Conservation (phyloP, 257 asterid species). For the Verbascum thapsus region DNA sequence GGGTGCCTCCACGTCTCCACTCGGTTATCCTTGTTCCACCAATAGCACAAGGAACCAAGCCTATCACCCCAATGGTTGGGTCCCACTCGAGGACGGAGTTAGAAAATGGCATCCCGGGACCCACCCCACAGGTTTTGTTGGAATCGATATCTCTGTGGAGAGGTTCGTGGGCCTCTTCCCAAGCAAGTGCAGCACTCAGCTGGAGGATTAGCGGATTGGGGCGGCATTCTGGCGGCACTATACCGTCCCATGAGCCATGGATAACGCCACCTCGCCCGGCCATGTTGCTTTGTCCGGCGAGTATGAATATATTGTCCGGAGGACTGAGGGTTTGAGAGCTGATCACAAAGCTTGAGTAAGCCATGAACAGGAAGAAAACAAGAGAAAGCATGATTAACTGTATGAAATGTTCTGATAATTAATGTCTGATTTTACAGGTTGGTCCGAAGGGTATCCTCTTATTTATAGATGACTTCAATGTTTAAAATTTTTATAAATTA, state of each 20-base stretch:
- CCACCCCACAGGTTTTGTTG: constrained; percentile 45
- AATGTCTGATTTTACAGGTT: too few relatives aligned
- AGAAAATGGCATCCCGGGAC: constrained; percentile 75
- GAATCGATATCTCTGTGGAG: constrained; percentile 60
- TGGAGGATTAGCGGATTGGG: constrained; percentile 40
- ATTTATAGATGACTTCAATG: too few relatives aligned
- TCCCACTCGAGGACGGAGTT: constrained; percentile 36
- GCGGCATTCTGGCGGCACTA: constrained; percentile 36
- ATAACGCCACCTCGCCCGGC: constrained; percentile 55
- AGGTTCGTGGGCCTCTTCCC: constrained; percentile 61
- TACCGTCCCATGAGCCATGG: constrained; percentile 46
- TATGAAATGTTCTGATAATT: too few relatives aligned
- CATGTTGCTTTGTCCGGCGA: constrained; percentile 78
- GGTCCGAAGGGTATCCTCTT: too few relatives aligned
- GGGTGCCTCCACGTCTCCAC: constrained; percentile 40
- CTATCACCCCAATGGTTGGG: constrained; percentile 43
- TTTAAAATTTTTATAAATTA: too few relatives aligned
- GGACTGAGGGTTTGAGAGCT: neutral
- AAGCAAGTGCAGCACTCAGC: constrained; percentile 27
- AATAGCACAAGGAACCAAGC: constrained; percentile 62
- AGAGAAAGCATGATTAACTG: constrained; percentile 45
- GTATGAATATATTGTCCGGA: constrained; percentile 41
- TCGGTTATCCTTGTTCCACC: constrained; percentile 47
- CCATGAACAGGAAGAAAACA: constrained; percentile 38
- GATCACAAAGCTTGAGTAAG: constrained; percentile 31